Conservation (phyloP, 177 flowering plant species). For the Vitis hybrid region DNA sequence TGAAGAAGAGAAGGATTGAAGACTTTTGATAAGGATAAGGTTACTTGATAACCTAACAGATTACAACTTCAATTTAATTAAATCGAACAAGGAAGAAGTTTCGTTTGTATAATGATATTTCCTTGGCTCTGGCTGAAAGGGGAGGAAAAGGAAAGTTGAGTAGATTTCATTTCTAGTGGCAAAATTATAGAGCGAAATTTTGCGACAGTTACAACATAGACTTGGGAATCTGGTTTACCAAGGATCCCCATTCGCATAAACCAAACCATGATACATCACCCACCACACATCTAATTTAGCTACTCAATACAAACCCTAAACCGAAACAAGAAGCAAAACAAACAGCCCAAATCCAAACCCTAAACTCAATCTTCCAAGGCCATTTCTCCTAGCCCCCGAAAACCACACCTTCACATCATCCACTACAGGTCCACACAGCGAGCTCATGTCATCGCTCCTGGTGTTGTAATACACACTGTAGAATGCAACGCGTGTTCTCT, state of each 20-base stretch:
- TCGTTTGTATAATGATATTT: no score
- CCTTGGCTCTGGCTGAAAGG: neutral
- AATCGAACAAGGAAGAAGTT: no score
- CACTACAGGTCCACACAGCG: conserved; percentile 94
- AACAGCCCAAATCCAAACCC: conserved; percentile 28
- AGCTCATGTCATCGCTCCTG: conserved; percentile 80
- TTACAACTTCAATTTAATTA: no score
- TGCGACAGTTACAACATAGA: neutral
- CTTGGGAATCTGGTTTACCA: conserved; percentile 5
- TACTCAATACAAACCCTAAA: neutral
- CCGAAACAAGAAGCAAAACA: conserved; percentile 25
- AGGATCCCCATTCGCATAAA: neutral
- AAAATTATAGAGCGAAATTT: neutral
- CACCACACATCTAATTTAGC: neutral
- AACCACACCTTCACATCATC: conserved; percentile 81
- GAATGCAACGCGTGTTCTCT: conserved; percentile 84
- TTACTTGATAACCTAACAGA: no score
- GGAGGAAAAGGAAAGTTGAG: neutral
- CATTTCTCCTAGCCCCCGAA: conserved; percentile 37
- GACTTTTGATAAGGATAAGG: no score
- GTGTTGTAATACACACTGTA: conserved; percentile 92
- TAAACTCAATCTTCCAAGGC: conserved; percentile 26
- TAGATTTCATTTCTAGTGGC: neutral
- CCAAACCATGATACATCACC: conserved; percentile 3
- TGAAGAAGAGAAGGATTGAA: no score